A percentile compares a stretch with the other conserved stretches of the same genome.
These are phyloP conservation scores for Aspergillus taichungensis DNA, from an alignment of 495 filamentous ascomycete genomes.

Conservation along the genomic window DNA sequence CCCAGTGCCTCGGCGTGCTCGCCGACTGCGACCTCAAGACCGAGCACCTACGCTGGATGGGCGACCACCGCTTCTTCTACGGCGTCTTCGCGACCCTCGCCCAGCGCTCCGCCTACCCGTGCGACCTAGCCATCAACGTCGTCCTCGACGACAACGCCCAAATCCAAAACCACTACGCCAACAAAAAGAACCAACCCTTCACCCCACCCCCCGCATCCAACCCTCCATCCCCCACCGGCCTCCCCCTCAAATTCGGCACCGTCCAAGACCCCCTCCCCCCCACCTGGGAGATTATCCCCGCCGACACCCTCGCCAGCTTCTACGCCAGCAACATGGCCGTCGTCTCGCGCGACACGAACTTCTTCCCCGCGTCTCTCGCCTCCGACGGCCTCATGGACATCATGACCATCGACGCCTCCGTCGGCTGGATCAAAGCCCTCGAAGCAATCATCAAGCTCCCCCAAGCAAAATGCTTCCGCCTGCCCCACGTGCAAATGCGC, in stretches of 20 bases:
- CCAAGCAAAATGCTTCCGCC: no score
- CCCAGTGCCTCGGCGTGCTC: constrained; percentile 81
- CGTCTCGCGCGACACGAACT: constrained; percentile 67
- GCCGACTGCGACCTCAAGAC: constrained; percentile 85
- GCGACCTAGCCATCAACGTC: constrained; percentile 76
- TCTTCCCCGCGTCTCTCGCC: constrained; percentile 68
- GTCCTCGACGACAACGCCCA: constrained; percentile 66
- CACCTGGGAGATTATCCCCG: constrained; percentile 2
- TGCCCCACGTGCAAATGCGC: no score
- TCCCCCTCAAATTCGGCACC: no score
- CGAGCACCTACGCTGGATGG: constrained; percentile 89
- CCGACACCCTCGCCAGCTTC: constrained; percentile 68
- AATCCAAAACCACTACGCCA: constrained; percentile 62
- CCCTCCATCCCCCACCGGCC: no score
- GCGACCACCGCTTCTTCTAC: constrained; percentile 70
- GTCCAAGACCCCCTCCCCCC: constrained; percentile 17
- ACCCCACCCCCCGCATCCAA: constrained; percentile 17
- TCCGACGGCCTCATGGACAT: constrained; percentile 25
- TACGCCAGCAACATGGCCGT: constrained; percentile 80
- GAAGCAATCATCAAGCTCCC: no score
- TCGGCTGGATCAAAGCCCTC: no score
- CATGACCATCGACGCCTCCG: no score
- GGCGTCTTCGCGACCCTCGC: constrained; percentile 69
- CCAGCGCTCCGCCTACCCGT: constrained; percentile 69
- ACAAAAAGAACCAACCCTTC: no score